Percentiles rank a stretch among this genome's conserved stretches.
Evolutionary conservation across 2,329 filamentous ascomycete species (phyloP).

Genomic region (Cylindrodendrum hubeiense): DNA sequence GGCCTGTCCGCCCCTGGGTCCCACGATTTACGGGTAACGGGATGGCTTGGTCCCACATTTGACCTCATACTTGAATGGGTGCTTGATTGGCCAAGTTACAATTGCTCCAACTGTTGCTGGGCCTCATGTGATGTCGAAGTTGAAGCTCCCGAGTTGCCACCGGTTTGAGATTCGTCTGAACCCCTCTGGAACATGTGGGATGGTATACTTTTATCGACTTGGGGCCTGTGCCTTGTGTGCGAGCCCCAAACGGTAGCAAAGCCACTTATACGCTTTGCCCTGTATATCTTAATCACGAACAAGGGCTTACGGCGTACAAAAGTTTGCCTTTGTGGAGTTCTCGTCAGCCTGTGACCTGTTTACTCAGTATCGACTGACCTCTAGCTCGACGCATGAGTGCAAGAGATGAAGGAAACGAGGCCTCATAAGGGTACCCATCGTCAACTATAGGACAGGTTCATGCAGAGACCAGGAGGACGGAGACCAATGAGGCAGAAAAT

Average conservation of each 20-base stretch:
- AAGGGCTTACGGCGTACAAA: neutral
- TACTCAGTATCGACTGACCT: neutral
- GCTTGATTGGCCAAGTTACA: neutral
- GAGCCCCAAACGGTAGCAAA: too few species aligned
- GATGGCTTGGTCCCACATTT: constrained; percentile 9
- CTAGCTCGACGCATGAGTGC: neutral
- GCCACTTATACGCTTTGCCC: neutral
- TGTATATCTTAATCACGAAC: neutral
- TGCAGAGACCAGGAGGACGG: neutral
- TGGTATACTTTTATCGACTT: neutral
- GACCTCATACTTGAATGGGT: constrained; percentile 1
- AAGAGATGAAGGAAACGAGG: neutral
- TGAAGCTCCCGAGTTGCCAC: neutral
- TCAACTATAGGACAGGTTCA: neutral
- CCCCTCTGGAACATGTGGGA: neutral
- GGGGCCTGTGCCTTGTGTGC: neutral
- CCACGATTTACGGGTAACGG: constrained; percentile 1
- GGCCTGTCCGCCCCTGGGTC: constrained; percentile 1
- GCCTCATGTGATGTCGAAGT: neutral
- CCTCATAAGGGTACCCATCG: neutral
- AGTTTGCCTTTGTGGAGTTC: neutral
- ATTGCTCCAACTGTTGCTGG: neutral
- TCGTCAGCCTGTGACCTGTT: neutral
- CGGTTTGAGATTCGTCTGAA: neutral
- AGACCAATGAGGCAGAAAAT: neutral